Evolutionary conservation across 345 rosid species (phyloP), one percentile per base, ranked within the genome.

Genomic region (Euphorbia peplus): DNA sequence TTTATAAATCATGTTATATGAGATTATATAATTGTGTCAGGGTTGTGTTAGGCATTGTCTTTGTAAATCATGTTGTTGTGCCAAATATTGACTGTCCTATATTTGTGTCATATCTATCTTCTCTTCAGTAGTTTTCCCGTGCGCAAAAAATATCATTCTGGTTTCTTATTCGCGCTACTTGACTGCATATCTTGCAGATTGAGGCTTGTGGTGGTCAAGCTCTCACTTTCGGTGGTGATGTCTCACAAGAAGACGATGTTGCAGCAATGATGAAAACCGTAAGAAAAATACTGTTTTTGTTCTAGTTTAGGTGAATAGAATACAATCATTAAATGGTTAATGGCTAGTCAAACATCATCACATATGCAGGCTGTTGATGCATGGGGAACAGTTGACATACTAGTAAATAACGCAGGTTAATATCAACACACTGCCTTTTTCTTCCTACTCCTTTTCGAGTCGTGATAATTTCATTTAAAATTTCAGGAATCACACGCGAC

Each of bases 381-480:
- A 26, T 95, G 98, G 97, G 99, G 98, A 83, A 95, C 99, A 0
- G 80, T 95, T 78, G 98, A 95, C 74, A 78, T 95, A 29, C 80
- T 95, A 84, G 69, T 95, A 47, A 95, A 95, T 83, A 95, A 95
- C 82, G 99, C 99, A 79, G n/a, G n/a, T n/a, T n/a, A n/a, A n/a
- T n/a, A n/a, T n/a, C n/a, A n/a, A n/a, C n/a, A n/a, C n/a, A n/a
- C n/a, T n/a, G n/a, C n/a, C n/a, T n/a, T n/a, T n/a, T n/a, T n/a
- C n/a, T n/a, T n/a, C n/a, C n/a, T n/a, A n/a, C n/a, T n/a, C n/a
- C n/a, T n/a, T n/a, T n/a, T n/a, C n/a, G n/a, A n/a, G n/a, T n/a
- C n/a, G n/a, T n/a, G n/a, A n/a, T n/a, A n/a, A n/a, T n/a, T n/a
- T n/a, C n/a, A n/a, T n/a, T n/a, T n/a, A n/a, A n/a, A n/a, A n/a